Evolutionary conservation across 2,329 filamentous ascomycete genomes (phyloP).

Genomic region (Diaporthe vaccinii): DNA sequence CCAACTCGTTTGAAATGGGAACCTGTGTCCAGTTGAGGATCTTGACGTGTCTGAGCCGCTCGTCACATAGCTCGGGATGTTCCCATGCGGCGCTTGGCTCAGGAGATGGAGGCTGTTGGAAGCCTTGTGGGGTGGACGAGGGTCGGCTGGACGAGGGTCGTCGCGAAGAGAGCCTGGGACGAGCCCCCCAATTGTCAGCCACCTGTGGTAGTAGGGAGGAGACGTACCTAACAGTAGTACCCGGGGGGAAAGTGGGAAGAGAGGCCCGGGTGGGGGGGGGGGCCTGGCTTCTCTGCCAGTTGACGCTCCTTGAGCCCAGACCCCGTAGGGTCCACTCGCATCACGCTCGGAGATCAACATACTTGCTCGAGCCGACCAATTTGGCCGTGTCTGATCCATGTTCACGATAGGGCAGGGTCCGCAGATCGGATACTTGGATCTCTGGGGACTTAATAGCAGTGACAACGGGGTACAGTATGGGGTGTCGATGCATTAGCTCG

Average conservation of each 20-base stretch:
- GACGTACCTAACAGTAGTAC: too few relatives aligned
- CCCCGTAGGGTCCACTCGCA: constrained; percentile 3
- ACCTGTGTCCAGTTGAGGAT: constrained; percentile 40
- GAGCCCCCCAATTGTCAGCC: neutral
- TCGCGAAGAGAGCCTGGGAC: neutral
- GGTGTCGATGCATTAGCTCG: constrained; percentile 39
- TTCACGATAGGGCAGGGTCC: neutral
- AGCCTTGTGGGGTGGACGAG: neutral
- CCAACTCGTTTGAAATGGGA: constrained; percentile 32
- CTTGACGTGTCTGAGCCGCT: constrained; percentile 34
- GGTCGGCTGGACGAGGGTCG: constrained; percentile 15
- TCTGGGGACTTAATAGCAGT: neutral
- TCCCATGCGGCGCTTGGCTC: neutral
- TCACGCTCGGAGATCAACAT: neutral
- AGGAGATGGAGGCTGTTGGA: neutral
- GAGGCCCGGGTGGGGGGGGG: too few relatives aligned
- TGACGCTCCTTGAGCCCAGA: neutral
- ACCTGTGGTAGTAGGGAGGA: neutral
- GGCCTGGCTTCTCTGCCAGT: too few relatives aligned
- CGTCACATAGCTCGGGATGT: constrained; percentile 28
- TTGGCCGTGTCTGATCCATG: neutral
- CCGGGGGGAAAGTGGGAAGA: neutral
- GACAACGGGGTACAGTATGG: constrained; percentile 32
- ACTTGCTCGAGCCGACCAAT: neutral
- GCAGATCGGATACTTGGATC: neutral